Evolutionary conservation across 2,329 filamentous ascomycete genomes (phyloP), one percentile per base, ranked within the genome.

Genomic region (Phyllosticta capitalensis): DNA sequence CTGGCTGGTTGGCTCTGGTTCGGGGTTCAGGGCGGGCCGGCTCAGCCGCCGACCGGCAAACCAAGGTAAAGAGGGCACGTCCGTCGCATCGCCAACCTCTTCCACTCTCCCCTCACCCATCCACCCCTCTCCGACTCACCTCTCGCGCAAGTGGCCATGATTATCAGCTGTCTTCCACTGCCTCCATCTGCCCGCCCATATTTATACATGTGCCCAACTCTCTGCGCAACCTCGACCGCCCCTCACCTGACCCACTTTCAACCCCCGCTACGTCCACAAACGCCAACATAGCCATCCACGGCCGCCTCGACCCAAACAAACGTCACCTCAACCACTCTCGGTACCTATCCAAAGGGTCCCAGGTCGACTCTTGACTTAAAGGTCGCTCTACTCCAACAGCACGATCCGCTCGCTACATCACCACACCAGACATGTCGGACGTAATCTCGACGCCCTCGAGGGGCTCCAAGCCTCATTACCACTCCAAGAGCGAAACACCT

Each of bases 401-500:
- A 26, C 24, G 24, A 26, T 49, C 14, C 45, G 45, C 12, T 49
- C 38, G 24, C 52, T 51, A 19, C 20, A 17, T 19, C 12, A 5
- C 50, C 20, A 7, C 19, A 6, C 50, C 20, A 17, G 22, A 24
- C 30, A 61, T 61, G 58, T 61, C 61, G 33, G 38, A 38, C 9
- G 51, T 52, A 19, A 53, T 58, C 21, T 52, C 38, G 22, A 66
- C 67, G 33, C 68, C 69, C 55, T 71, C 71, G 59, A 71, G 68
- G 60, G 64, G 67, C 55, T 64, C 70, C 57, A 66, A 70, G 63
- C 65, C 65, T 63, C 68, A 68, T 50, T 65, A 69, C 56, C 64
- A 66, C 60, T 63, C 66, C 54, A 69, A 68, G 66, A 69, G 67
- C 63, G 60, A 55, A 24, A 55, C 57, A 26, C 54, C 59, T 50